Base-by-base conservation (phyloP, 1,284 basidiomycete genomes). In the Apiotrichum porosum region DNA sequence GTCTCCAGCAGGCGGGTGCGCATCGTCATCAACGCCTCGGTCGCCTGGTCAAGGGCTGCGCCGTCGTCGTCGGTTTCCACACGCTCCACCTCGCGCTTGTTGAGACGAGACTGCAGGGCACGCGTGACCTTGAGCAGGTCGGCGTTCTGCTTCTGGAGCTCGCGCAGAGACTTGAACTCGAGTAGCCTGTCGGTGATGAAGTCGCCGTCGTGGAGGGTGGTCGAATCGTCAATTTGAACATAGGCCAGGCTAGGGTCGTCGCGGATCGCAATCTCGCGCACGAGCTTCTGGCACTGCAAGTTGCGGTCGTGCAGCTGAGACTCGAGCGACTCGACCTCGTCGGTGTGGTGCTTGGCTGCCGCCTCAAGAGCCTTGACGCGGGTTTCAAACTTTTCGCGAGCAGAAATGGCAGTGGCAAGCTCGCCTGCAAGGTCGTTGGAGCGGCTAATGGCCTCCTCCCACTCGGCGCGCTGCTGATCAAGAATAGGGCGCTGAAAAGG, bases 151-250 rank as follows among this genome's bases (percentile, higher is more conserved):
- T 84, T 81, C 62, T 95, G 90, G 23, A 99, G 76, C 18, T 81
- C 79, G 12, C 81, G 79, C 40, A 97, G 81, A 1, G 84, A 86
- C 38, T 79, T 79, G 82, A 93, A 98, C 22, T 90, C 81, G 38
- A 97, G 87, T 13, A 98, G 81, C 61, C 92, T 81, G 64, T 87
- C 87, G 19, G 88, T 86, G 69, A 97, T 94, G 56, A 97, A 82
- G 55, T 91, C 83, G 26, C 81, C 78, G 6, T 60, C 56, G 79
- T 62, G 35, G 24, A 62, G 47, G 13, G 79, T 40, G 23, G 63
- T 69, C 15, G 26, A 30, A 5, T 41, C 30, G 39, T 85, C 84
- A 23, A 89, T 77, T 24, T 86, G 80, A 24, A 84, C 82, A 48
- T 86, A 81, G 0, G 81, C 78, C 23, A 94, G 80, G 0, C 82